Base-by-base conservation (phyloP, 106 monocot genomes). In the Acorus calamus region DNA sequence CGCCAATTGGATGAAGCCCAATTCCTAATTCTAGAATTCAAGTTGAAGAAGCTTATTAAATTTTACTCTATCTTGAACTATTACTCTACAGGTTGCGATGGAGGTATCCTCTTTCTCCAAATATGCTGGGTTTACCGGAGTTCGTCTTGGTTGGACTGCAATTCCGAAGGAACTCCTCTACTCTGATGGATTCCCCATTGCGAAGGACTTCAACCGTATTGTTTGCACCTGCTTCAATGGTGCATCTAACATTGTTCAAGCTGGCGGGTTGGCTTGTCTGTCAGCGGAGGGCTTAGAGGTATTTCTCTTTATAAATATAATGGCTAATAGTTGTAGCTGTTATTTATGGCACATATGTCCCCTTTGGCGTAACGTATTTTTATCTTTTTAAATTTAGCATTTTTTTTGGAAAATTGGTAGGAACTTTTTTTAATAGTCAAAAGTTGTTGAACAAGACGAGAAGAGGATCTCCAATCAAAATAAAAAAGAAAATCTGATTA, bases 131-230 rank as follows among this genome's bases (percentile, higher is more conserved):
- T 94, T 94, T 62, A 94, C 94, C 11, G 94, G 94, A 53, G 94
- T 94, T 72, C 94, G 94, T 7, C 84, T 94, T 45, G 94, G 94
- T 57, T 94, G 94, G 94, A 90, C 94, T 41, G 94, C 84, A 44
- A 53, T 94, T 50, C 86, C 94, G 9, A 90, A 90, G 76, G 84
- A 94, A 49, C 71, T 94, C 2, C 70, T 76, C 45, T 94, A 76
- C 67, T 78, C 94, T 44, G 89, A 94, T 70, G 94, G 94, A 59
- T 90, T 80, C 46, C 90, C 79, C 4, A 74, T 94, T 9, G 94
- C 94, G 50, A 89, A 76, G 71, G 94, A 94, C 67, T 94, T 94
- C 76, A 87, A 84, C 47, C 86, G 94, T 70, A 94, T 94, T 28
- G 90, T 89, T 11, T 87, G 66, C 79, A 94, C 94, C 44, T 79